Evolutionary conservation across 2,329 filamentous ascomycete species (phyloP), one percentile per base, ranked within the genome.

Genomic region (Leptodontidium sp.): DNA sequence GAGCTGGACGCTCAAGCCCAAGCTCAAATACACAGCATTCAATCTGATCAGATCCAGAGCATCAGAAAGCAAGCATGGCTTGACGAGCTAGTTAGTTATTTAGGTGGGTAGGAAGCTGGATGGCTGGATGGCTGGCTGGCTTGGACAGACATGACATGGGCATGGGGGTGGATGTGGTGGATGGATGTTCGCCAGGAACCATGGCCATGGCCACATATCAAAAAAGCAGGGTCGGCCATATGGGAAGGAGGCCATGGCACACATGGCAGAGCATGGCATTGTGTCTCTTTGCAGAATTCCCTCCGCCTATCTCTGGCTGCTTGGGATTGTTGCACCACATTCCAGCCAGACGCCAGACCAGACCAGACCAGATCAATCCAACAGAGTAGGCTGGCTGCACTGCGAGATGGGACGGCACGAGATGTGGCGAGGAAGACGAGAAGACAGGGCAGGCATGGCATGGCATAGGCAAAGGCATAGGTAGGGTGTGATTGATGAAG

Each of bases 271-370:
- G 35, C 57, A 59, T 43, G 38, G 35, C 21, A 59, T 59, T 38
- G 35, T 21, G 35, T 29, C 38, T 59, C 57, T 59, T 59, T 59
- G 57, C 57, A 59, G 57, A 15, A 43, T 26, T 59, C 5, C 29
- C 57, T 43, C 35, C 40, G 32, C 15, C n/a, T 59, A 32, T 62
- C 59, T 62, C 59, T 62, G 17, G 43, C 43, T 62, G 12, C 59
- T 49, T 62, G 24, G 59, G 43, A 49, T 50, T 12, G 43, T 49
- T 49, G 40, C 26, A 47, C 55, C 43, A 50, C 40, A 62, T n/a
- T 35, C 40, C 26, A 62, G 59, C 59, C 59, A 49, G 26, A 62
- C 59, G 59, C 43, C 59, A 17, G 26, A n/a, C 47, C 52, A 43
- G 32, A 55, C 11, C 38, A 62, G 57, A 32, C 29, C 29, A 15